phyloP scores from a whole-genome alignment of 2,329 filamentous ascomycete species.

The Epichloe glyceriae region DNA sequence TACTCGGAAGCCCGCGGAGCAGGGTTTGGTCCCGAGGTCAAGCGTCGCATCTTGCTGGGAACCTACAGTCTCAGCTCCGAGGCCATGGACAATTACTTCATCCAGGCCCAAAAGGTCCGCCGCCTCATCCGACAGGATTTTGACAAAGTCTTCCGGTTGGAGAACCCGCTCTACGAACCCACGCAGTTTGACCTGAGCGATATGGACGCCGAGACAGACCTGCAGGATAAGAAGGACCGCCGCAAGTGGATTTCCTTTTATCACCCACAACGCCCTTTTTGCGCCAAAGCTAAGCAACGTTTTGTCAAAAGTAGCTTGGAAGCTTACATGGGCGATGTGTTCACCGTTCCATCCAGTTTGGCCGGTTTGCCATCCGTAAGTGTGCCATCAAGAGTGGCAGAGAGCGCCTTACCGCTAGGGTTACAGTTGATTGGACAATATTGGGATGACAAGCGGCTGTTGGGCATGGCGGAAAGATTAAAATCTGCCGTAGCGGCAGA shows the following conservation, averaged over 20 bases:
- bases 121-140: slow-evolving; percentile 79
- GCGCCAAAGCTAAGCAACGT: slow-evolving; percentile 54
- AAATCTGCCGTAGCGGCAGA: slow-evolving; percentile 20
- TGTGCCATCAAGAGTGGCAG: slow-evolving; percentile 43
- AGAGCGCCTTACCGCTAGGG: slow-evolving; percentile 30
- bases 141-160: slow-evolving; percentile 57
- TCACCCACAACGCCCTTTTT: slow-evolving; percentile 75
- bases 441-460: slow-evolving; percentile 56
- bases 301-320: slow-evolving; percentile 44
- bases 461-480: slow-evolving; percentile 39
- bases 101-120: slow-evolving; percentile 81
- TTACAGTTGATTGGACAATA: slow-evolving; percentile 74
- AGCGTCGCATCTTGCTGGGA: slow-evolving; percentile 74
- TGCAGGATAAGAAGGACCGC: slow-evolving; percentile 42
- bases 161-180: slow-evolving; percentile 52
- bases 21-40: slow-evolving; percentile 75
- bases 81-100: slow-evolving; percentile 92
- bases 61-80: slow-evolving; percentile 81
- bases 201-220: slow-evolving; percentile 37
- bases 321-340: slow-evolving; percentile 83
- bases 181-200: slow-evolving; percentile 45
- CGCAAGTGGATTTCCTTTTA: slow-evolving; percentile 71
- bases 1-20: slow-evolving; percentile 64
- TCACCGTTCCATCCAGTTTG: slow-evolving; percentile 88
- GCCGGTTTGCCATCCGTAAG: slow-evolving; percentile 84